Conservation (phyloP, 2,329 filamentous ascomycete species). For the Pleomassaria siparia region DNA sequence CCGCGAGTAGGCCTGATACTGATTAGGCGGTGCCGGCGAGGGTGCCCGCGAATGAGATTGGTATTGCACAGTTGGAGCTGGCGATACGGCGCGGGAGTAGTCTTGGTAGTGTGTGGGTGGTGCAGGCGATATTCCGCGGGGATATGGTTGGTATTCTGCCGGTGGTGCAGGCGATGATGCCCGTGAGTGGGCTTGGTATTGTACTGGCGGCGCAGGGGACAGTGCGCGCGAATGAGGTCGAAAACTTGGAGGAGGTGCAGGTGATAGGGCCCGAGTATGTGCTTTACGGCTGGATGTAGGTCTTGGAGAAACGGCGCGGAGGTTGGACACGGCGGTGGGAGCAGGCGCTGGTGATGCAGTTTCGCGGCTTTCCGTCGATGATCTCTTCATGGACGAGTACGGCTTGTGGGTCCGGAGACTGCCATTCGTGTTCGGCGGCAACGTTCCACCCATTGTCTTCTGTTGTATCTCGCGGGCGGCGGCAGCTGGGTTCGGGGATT, state of each 20-base stretch:
- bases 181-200: slow-evolving; percentile 25
- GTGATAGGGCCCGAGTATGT: slow-evolving; percentile 34
- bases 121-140: slow-evolving; percentile 28
- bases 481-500: slow-evolving; percentile 45
- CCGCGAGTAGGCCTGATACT: slow-evolving; percentile 28
- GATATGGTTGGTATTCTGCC: slow-evolving; percentile 21
- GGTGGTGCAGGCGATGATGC: slow-evolving; percentile 29
- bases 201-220: slow-evolving; percentile 23
- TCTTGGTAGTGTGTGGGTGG: slow-evolving; percentile 26
- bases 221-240: slow-evolving; percentile 29
- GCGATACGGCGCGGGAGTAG: slow-evolving; percentile 36
- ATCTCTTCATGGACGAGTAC: slow-evolving; percentile 55
- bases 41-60: slow-evolving; percentile 25
- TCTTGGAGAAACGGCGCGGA: slow-evolving; percentile 46
- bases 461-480: slow-evolving; percentile 38
- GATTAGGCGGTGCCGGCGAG: slow-evolving; percentile 35
- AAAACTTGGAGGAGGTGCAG: slow-evolving; percentile 16
- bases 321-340: slow-evolving; percentile 23
- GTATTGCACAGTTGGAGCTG: slow-evolving; percentile 28
- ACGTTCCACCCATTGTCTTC: slow-evolving; percentile 35
- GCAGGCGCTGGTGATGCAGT: slow-evolving; percentile 31
- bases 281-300: slow-evolving; percentile 16
- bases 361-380: slow-evolving; percentile 39
- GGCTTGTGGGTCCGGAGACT: slow-evolving; percentile 47
- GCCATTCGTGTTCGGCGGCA: slow-evolving; percentile 31